Base-by-base conservation (phyloP, 768 basidiomycete species). In the Holtermannia corniformis region DNA sequence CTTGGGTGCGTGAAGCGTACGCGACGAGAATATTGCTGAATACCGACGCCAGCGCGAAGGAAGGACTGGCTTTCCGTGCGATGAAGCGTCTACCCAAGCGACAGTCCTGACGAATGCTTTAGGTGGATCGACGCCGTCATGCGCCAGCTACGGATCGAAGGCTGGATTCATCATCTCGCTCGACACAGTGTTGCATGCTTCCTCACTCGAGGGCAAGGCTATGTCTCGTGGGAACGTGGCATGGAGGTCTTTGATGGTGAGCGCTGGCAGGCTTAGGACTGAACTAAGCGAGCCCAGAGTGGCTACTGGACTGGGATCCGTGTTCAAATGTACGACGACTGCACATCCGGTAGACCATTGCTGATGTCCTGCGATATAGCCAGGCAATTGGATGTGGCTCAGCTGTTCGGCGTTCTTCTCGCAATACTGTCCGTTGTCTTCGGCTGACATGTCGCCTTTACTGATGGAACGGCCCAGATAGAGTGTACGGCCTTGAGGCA, bases 381-480 rank as follows among this genome's bases (percentile, higher is more conserved):
- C 68, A 14, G 72, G 70, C 0, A 73, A 73, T 51, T 73, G 74
- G 74, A 72, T 73, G 72, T 75, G 74, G 74, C 57, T 75, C 16
- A 62, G 61, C 5, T 70, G 72, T 25, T 70, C 69, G 1, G 73
- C 73, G 1, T 74, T 73, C 65, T 74, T 70, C 57, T 62, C 64
- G 0, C 66, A 65, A 44, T 69, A 65, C 52, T 71, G 64, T 69
- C 19, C 37, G 65, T 63, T 3, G 5, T 40, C 44, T 16, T 43
- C 54, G 26, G 40, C n/a, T 42, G 22, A 28, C 16, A 26, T 43
- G 25, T 20, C 41, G 43, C 4, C 52, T 54, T 47, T 51, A 48
- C 51, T 44, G 57, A 20, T 54, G 59, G 4, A 59, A 58, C 50
- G 50, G 41, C 45, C 25, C 58, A 47, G 66, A 56, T 51, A 61